Base-by-base conservation (phyloP, 2,329 filamentous ascomycete genomes). In the Colletotrichum plurivorum region DNA sequence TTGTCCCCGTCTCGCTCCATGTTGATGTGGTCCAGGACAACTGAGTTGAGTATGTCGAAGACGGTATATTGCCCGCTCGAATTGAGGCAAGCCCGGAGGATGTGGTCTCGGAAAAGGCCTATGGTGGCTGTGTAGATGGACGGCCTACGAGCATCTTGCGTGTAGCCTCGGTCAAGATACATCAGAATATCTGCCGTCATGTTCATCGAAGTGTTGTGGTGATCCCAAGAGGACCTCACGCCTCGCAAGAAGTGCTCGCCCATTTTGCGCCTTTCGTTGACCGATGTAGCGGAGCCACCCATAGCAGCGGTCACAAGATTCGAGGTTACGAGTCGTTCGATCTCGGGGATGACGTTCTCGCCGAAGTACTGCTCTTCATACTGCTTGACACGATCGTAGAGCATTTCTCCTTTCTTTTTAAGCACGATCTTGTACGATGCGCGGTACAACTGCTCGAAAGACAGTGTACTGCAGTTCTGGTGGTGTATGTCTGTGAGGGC, bases 141-240 rank as follows among this genome's bases (percentile, higher is more conserved):
- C 0, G 94, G 91, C 6, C 89, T 87, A 69, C 90, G 88, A 6
- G 81, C 75, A 71, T 97, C 94, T 43, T 90, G 85, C 57, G 90
- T 92, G 75, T 93, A 94, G 31, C 95, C 91, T 57, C 94, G 92
- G 77, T 99, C 95, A 85, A 99, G 94, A 77, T 98, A 98, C 94
- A 98, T 98, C 59, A 98, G 86, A 39, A 98, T 94, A 79, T 98
- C 96, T 4, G 95, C 94, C 58, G 94, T 92, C 95, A 98, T 98
- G 77, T 94, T 94, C 93, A 97, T 97, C 52, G 93, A 95, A 65
- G 93, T 89, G 77, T 95, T 93, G 77, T 99, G 95, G 71, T 97
- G 93, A 70, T 94, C 90, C 94, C 95, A 99, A 2, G 91, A 90
- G 67, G 90, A 86, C 73, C 92, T 92, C 15, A 98, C 80, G 0